phyloP scores from a whole-genome alignment of 1,139 yeast species.

The Taphrina pruni region DNA sequence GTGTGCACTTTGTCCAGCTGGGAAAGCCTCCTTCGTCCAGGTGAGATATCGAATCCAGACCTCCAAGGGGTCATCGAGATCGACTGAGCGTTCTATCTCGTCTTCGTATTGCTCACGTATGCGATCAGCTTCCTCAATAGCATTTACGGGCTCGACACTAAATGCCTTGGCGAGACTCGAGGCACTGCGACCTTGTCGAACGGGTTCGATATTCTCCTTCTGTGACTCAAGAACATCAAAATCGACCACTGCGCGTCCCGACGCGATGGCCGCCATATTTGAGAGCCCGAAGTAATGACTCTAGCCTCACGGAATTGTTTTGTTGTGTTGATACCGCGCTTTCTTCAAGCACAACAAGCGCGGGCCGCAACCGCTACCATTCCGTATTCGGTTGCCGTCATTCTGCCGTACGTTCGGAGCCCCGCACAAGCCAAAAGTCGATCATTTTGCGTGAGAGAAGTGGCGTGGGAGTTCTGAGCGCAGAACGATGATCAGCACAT shows the following conservation, averaged over 20 bases:
- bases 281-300: background rate
- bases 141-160: slow-evolving; percentile 46
- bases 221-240: slow-evolving; percentile 67
- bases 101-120: slow-evolving; percentile 54
- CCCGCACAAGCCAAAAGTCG: no score
- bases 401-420: no score
- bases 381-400: no score
- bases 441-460: no score
- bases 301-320: background rate
- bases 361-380: background rate
- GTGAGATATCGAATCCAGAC: slow-evolving; percentile 70
- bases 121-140: slow-evolving; percentile 33
- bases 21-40: slow-evolving; percentile 72
- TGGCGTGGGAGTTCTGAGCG: no score
- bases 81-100: slow-evolving; percentile 58
- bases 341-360: background rate
- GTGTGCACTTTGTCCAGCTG: slow-evolving; percentile 69
- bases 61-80: slow-evolving; percentile 81
- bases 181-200: slow-evolving; percentile 74
- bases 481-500: no score
- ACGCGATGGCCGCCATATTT: slow-evolving; percentile 5
- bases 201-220: slow-evolving; percentile 80
- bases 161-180: slow-evolving; percentile 61
- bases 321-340: background rate
- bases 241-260: slow-evolving; percentile 8